A percentile compares a stretch with the other conserved stretches of the same genome.
Conservation (phyloP, 163 green algal species). For the Scenedesmus sp. region DNA sequence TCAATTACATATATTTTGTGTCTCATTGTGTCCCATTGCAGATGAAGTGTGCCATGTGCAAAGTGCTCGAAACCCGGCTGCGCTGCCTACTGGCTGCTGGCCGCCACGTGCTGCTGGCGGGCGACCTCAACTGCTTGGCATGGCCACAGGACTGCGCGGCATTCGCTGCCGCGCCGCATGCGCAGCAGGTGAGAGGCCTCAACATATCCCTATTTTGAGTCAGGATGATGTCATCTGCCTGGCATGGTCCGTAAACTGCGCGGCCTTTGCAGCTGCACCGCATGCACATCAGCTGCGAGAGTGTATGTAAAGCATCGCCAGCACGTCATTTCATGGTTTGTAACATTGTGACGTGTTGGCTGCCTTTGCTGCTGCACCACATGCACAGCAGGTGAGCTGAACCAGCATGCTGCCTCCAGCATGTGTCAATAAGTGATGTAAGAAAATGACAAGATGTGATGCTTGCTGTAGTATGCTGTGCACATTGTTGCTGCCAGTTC, state of each 20-base stretch:
- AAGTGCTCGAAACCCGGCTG: not conserved
- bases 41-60: constrained; percentile 1
- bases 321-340: too few species aligned
- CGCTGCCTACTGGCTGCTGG: constrained; percentile 13
- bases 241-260: not conserved
- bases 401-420: too few species aligned
- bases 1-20: not conserved
- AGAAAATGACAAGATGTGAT: too few species aligned
- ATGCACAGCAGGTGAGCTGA: not conserved
- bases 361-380: not conserved
- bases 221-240: not conserved
- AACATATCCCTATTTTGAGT: too few species aligned
- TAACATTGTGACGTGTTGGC: too few species aligned
- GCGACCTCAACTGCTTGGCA: constrained; percentile 7
- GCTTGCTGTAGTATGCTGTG: too few species aligned
- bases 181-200: not conserved
- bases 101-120: not conserved
- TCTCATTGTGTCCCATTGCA: not conserved
- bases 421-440: too few species aligned
- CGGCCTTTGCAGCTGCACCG: not conserved
- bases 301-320: too few species aligned
- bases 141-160: not conserved
- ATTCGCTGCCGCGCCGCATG: not conserved
- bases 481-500: too few species aligned
- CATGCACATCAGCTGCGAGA: not conserved